These are phyloP conservation scores for Acanthamoeba healyi DNA, from an alignment of 208 protist genomes.

Conservation along the genomic window DNA sequence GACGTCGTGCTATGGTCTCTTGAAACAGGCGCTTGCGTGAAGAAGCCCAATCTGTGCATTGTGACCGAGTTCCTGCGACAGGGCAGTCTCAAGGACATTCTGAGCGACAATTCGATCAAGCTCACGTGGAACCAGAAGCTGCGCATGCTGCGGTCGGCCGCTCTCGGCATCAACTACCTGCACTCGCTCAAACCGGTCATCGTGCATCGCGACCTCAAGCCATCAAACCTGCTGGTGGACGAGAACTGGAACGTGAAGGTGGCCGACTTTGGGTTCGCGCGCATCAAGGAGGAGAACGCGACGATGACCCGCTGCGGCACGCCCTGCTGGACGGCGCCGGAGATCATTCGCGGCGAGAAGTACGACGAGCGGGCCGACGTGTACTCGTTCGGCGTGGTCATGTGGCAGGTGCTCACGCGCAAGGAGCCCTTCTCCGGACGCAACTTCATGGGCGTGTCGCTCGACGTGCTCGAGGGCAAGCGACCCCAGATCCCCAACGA, in stretches of 20 bases:
- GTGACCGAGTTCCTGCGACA: conserved; percentile 82
- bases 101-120: conserved; percentile 43
- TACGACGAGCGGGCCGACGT: background rate
- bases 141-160: background rate
- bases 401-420: background rate
- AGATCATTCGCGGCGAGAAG: background rate
- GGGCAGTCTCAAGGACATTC: conserved; percentile 78
- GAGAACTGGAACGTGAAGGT: conserved; percentile 32
- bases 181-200: conserved; percentile 1
- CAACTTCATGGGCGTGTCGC: conserved; percentile 42
- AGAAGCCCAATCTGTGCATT: conserved; percentile 84
- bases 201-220: conserved; percentile 29
- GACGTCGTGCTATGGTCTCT: too few relatives aligned
- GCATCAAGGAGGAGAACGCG: conserved; percentile 3
- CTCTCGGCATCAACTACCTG: conserved; percentile 59
- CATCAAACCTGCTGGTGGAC: conserved; percentile 6
- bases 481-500: background rate
- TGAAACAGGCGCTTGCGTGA: conserved; percentile 47
- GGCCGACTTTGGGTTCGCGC: conserved; percentile 2
- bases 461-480: background rate
- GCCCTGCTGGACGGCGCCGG: background rate
- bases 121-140: conserved; percentile 23
- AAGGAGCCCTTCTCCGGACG: background rate
- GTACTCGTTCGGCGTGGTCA: background rate
- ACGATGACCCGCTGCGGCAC: conserved; percentile 35